Percentiles rank a stretch among this genome's conserved stretches.
These are phyloP conservation scores for Panaeolus cyanescens DNA, from an alignment of 768 basidiomycete species.

Conservation along the genomic window DNA sequence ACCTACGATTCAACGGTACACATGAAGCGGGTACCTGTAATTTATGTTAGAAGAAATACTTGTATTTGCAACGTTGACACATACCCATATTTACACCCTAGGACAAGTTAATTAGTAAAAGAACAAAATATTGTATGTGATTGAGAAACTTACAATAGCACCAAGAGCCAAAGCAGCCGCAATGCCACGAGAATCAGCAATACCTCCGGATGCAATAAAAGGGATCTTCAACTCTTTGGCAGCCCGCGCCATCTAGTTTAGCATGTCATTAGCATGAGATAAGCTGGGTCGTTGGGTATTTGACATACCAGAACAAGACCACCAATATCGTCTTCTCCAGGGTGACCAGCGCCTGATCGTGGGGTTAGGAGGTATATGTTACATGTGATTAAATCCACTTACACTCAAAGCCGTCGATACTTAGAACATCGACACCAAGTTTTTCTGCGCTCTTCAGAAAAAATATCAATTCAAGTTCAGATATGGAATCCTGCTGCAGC, in stretches of 20 bases:
- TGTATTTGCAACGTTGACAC: neutral
- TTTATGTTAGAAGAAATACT: conserved; percentile 19
- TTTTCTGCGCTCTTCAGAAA: conserved; percentile 53
- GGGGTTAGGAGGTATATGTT: conserved; percentile 7
- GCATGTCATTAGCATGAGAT: neutral
- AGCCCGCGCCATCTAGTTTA: conserved; percentile 75
- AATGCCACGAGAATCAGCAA: conserved; percentile 85
- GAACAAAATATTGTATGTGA: neutral
- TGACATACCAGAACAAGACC: conserved; percentile 73
- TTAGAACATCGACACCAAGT: conserved; percentile 83
- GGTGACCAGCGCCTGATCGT: conserved; percentile 81
- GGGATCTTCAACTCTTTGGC: conserved; percentile 83
- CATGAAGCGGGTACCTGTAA: conserved; percentile 80
- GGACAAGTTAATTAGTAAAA: conserved; percentile 1
- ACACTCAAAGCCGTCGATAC: conserved; percentile 95
- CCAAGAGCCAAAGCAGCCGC: conserved; percentile 83
- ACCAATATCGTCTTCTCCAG: conserved; percentile 93
- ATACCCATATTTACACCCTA: conserved; percentile 86
- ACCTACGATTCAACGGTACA: conserved; percentile 80
- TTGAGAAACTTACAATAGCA: conserved; percentile 57
- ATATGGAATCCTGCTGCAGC: neutral
- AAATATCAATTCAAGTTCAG: neutral
- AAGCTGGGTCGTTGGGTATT: neutral
- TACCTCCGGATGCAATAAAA: conserved; percentile 89
- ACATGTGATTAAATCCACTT: conserved; percentile 15